Conservation (phyloP, 805 yeast species). For the Ogataea henricii region DNA sequence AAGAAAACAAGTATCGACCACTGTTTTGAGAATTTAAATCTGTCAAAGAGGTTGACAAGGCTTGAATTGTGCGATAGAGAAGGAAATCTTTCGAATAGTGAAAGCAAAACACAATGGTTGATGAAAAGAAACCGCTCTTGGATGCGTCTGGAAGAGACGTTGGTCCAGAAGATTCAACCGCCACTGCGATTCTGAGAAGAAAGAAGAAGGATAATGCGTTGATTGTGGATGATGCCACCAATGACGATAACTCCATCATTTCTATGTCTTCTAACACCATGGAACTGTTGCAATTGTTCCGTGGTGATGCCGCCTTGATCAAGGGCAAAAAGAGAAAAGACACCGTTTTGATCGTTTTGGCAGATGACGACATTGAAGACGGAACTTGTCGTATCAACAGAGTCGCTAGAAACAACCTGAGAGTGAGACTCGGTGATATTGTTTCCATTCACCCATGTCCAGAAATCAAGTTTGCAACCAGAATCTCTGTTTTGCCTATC, state of each 20-base stretch:
- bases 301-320: slow-evolving; percentile 96
- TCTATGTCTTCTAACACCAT: slow-evolving; percentile 93
- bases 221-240: slow-evolving; percentile 94
- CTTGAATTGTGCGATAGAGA: slow-evolving; percentile 3
- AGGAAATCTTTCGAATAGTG: slow-evolving; percentile 9
- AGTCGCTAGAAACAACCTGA: slow-evolving; percentile 91
- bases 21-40: neutral
- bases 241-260: slow-evolving; percentile 95
- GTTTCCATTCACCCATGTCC: slow-evolving; percentile 94
- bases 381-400: slow-evolving; percentile 94
- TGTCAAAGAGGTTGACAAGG: neutral
- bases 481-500: slow-evolving; percentile 94
- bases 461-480: slow-evolving; percentile 93
- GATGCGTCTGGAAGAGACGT: slow-evolving; percentile 40
- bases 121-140: slow-evolving; percentile 38
- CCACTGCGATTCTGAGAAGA: slow-evolving; percentile 95
- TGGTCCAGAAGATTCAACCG: slow-evolving; percentile 54
- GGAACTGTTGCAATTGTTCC: slow-evolving; percentile 91
- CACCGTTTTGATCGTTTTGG: slow-evolving; percentile 91
- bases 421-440: slow-evolving; percentile 92
- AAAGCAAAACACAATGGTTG: slow-evolving; percentile 25
- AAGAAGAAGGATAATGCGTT: slow-evolving; percentile 96
- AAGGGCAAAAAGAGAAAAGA: slow-evolving; percentile 98
- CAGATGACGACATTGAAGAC: slow-evolving; percentile 95
- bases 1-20: neutral